phyloP scores from a whole-genome alignment of 441 rosid species.

The Gossypium laxum region DNA sequence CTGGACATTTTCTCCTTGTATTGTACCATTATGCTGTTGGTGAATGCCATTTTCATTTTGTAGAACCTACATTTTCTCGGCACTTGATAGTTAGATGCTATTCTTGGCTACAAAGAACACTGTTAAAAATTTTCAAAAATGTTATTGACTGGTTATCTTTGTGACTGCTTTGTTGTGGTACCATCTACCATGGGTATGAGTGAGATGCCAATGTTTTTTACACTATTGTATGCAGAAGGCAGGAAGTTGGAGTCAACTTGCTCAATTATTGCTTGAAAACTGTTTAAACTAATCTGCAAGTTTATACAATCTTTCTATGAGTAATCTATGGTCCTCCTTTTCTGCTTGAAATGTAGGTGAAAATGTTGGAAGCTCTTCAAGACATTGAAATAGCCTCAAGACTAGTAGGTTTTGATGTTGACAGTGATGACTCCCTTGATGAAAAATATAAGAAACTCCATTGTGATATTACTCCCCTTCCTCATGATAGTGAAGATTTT shows the following conservation, averaged over 20 bases:
- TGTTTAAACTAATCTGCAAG: neutral
- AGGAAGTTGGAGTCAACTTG: neutral
- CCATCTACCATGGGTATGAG: neutral
- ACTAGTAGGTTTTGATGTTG: constrained; percentile 85
- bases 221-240: neutral
- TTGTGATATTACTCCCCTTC: constrained; percentile 59
- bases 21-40: neutral
- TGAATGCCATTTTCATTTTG: neutral
- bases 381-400: constrained; percentile 96
- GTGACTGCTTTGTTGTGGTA: neutral
- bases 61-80: neutral
- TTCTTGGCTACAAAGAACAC: neutral
- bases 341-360: constrained; percentile 47
- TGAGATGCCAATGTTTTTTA: neutral
- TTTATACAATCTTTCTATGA: neutral
- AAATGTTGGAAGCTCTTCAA: constrained; percentile 97
- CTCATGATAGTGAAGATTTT: constrained; percentile 78
- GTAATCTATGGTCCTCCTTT: constrained; percentile 12
- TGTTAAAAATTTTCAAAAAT: neutral
- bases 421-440: constrained; percentile 65
- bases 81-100: neutral
- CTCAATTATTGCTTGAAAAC: neutral
- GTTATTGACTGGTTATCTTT: neutral
- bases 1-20: neutral
- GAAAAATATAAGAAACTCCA: constrained; percentile 68